Evolutionary conservation across 257 asterid species (phyloP).

Genomic region (Eucommia ulmoides): DNA sequence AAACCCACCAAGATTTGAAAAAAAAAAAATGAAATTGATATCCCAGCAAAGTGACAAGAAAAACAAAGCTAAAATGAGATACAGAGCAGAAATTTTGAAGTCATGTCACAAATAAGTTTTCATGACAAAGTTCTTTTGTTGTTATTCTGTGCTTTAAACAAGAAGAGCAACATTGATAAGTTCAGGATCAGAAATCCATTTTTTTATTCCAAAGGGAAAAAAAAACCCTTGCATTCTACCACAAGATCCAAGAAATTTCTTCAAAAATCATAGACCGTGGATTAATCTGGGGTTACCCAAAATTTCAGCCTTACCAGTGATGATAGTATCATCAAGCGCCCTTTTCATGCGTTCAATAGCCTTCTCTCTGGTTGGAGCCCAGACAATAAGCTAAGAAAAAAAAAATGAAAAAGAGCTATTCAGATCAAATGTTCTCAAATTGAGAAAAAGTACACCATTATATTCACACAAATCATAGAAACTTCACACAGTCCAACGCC

Average conservation of each 20-base stretch:
- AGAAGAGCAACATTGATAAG: neutral
- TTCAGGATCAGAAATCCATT: neutral
- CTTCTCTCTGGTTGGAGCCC: slow-evolving; percentile 97
- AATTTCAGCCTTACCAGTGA: slow-evolving; percentile 54
- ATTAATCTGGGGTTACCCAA: neutral
- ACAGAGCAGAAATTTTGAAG: too few species aligned
- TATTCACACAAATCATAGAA: too few species aligned
- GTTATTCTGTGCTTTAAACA: too few species aligned
- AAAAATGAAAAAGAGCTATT: too few species aligned
- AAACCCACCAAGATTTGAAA: too few species aligned
- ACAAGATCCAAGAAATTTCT: neutral
- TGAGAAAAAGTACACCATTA: too few species aligned
- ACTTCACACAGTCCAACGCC: too few species aligned
- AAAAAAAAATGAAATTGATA: neutral
- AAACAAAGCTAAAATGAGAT: too few species aligned
- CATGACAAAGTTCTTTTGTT: neutral
- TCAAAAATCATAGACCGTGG: neutral
- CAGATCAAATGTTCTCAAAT: too few species aligned
- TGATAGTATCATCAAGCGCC: slow-evolving; percentile 87
- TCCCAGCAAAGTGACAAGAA: neutral
- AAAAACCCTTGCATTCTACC: neutral
- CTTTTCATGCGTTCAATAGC: slow-evolving; percentile 97
- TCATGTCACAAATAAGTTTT: neutral
- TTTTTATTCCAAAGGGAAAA: neutral
- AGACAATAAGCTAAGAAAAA: slow-evolving; percentile 95